phyloP scores from a whole-genome alignment of 306 rosid species.

The Myrica gale region DNA sequence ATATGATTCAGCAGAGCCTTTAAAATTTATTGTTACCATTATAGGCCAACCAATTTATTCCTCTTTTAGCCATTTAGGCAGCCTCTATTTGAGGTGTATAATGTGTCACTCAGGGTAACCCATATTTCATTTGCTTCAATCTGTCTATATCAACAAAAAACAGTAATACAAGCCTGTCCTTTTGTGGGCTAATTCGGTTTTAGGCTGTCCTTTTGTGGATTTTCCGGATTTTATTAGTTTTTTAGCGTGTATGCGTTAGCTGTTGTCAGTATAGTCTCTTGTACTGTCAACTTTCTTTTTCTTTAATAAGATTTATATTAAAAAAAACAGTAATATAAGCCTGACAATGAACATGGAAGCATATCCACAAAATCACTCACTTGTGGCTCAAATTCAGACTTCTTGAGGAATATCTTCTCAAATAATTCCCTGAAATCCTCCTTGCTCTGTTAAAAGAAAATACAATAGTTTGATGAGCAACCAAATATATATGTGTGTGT shows the following conservation, averaged over 20 bases:
- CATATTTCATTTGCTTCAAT: not conserved
- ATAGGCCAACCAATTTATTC: not conserved
- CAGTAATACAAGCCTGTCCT: not conserved
- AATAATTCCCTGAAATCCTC: constrained; percentile 50
- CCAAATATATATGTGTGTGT: too few species aligned
- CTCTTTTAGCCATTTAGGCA: not conserved
- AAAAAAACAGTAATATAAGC: not conserved
- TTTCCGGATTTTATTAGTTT: too few species aligned
- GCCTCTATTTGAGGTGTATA: not conserved
- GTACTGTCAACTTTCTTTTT: too few species aligned
- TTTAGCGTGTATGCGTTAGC: too few species aligned
- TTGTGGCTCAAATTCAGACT: constrained; percentile 59
- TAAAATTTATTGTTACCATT: not conserved
- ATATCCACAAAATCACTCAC: constrained; percentile 47
- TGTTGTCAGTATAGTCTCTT: too few species aligned
- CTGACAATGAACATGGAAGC: not conserved
- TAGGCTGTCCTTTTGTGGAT: too few species aligned
- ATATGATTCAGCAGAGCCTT: not conserved
- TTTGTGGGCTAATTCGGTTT: too few species aligned
- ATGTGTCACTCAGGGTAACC: not conserved
- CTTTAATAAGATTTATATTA: too few species aligned
- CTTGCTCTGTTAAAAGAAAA: constrained; percentile 51
- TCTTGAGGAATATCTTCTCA: constrained; percentile 53
- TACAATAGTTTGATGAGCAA: not conserved
- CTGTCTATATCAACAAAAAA: not conserved